Base-by-base conservation (phyloP, 1,139 yeast genomes). In the Pichia terricola region DNA sequence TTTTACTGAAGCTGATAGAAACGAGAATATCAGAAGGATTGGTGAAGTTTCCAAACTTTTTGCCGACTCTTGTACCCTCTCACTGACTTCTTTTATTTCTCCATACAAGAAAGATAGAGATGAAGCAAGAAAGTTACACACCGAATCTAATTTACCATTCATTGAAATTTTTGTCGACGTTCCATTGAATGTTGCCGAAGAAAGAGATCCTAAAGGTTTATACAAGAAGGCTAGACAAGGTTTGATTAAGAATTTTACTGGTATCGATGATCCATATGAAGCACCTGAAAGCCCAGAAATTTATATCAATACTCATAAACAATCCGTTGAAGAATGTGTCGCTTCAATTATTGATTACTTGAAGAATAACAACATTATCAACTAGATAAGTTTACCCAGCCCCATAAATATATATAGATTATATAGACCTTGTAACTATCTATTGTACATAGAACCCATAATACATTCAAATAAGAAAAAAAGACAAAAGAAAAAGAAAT, bases 181-280 rank as follows among this genome's bases (percentile, higher is more conserved):
- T 40, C 96, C 97, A 33, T 72, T 89, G 43, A 88, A 81, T 56
- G 87, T 88, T 49, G 97, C 96, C 43, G 97, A 89, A 69, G 75
- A 85, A 65, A 84, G 97, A 67, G 97, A 89, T 65, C 97, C 97
- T 51, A 89, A 89, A 71, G 97, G 97, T 8, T 72, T 89, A 54
- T 89, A 89, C 70, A 87, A 88, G 67, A 89, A 89, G 73, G 97
- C 97, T 26, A 79, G 96, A 62, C 94, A 88, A 58, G 97, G 97
- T 32, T 70, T 83, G 51, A 89, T 89, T 63, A 86, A 86, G 66
- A 95, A 89, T 61, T 89, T 89, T 68, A 89, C 97, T 26, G 97
- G 97, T 45, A 81, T 89, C 50, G 81, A 89, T 54, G 96, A 96
- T 16, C 97, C 97, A 35, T 89, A 89, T 63, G 97, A 89, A 69